A percentile compares a stretch with the other conserved stretches of the same genome.
These are phyloP conservation scores for Fomitiporia mediterranea DNA, from an alignment of 1,284 basidiomycete species.

Conservation along the genomic window DNA sequence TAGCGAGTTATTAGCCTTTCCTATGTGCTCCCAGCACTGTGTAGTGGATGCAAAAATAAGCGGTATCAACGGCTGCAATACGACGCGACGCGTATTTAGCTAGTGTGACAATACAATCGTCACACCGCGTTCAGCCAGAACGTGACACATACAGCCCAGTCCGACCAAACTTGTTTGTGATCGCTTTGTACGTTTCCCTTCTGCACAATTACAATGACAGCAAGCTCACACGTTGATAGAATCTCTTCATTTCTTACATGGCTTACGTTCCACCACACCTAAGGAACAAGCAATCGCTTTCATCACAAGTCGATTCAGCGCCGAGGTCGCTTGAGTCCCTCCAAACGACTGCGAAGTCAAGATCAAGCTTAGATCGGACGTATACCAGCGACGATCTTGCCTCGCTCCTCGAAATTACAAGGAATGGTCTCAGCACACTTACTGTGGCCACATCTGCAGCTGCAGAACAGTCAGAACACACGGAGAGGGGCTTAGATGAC, in stretches of 20 bases:
- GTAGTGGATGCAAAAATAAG: too few species aligned
- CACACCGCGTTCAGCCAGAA: neutral
- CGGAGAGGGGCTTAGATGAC: neutral
- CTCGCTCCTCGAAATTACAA: neutral
- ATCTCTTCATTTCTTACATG: neutral
- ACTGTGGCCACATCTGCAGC: neutral
- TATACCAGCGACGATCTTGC: conserved; percentile 1
- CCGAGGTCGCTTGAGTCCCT: neutral
- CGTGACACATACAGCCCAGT: too few species aligned
- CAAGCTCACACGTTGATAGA: too few species aligned
- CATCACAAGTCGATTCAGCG: neutral
- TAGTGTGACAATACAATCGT: neutral
- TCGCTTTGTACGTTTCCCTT: neutral
- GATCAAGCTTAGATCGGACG: too few species aligned
- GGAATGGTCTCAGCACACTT: neutral
- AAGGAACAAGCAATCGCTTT: neutral
- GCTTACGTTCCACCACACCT: conserved; percentile 16
- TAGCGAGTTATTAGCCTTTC: too few species aligned
- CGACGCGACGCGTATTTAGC: too few species aligned
- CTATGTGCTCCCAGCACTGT: too few species aligned
- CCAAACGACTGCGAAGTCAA: neutral
- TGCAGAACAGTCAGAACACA: neutral
- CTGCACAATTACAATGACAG: neutral
- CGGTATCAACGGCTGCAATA: too few species aligned
- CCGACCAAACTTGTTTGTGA: neutral